Conservation (phyloP, 176 grass and related monocot species). For the Dendrocalamus sinicus region DNA sequence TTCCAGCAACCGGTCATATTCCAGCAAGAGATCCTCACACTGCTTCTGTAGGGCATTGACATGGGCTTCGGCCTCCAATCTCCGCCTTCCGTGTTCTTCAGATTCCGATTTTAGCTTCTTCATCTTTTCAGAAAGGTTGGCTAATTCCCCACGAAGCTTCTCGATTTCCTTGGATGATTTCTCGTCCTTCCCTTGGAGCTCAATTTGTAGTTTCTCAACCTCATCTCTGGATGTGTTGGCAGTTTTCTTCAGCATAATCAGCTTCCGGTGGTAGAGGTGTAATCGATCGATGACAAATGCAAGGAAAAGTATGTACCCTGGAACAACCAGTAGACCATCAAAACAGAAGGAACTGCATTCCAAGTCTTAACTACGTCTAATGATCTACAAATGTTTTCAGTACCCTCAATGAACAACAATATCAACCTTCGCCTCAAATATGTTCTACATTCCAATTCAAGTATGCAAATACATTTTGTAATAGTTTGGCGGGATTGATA, state of each 20-base stretch:
- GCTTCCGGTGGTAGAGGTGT: constrained; percentile 60
- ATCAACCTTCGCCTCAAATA: not conserved
- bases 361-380: not conserved
- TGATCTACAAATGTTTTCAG: not conserved
- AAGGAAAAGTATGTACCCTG: constrained; percentile 66
- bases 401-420: not conserved
- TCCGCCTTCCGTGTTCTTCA: constrained; percentile 48
- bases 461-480: not conserved
- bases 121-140: constrained; percentile 51
- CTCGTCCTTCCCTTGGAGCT: constrained; percentile 52
- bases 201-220: constrained; percentile 58
- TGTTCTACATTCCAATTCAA: constrained; percentile 1
- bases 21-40: constrained; percentile 60
- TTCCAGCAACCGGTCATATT: constrained; percentile 65
- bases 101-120: constrained; percentile 53
- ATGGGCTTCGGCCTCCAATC: constrained; percentile 54
- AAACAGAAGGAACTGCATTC: not conserved
- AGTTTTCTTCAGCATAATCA: constrained; percentile 52
- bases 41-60: constrained; percentile 61
- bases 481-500: not conserved
- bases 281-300: constrained; percentile 62
- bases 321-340: constrained; percentile 13
- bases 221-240: constrained; percentile 53
- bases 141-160: constrained; percentile 46
- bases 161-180: constrained; percentile 41